Conservation (phyloP, 2,329 filamentous ascomycete genomes). For the Bipolaris sorokiniana region DNA sequence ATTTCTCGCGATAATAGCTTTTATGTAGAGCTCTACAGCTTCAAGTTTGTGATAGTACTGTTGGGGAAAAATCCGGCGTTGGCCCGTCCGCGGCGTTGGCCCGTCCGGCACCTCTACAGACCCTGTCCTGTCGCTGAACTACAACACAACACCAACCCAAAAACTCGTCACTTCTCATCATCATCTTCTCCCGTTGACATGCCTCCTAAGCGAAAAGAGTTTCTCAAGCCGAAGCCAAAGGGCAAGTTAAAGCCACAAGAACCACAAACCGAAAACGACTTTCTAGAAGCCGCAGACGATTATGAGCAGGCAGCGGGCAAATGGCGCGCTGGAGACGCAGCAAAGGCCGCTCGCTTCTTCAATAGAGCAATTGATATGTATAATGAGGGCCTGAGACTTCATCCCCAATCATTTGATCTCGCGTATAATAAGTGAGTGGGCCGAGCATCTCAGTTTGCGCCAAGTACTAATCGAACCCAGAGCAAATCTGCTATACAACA, state of each 20-base stretch:
- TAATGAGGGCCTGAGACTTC: constrained; percentile 65
- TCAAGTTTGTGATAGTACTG: too few relatives aligned
- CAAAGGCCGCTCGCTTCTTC: constrained; percentile 67
- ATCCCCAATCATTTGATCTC: constrained; percentile 69
- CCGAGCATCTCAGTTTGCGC: background rate
- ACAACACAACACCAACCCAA: constrained; percentile 3
- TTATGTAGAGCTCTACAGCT: too few relatives aligned
- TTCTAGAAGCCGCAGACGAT: constrained; percentile 69
- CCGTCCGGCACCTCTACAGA: too few relatives aligned
- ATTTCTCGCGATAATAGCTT: too few relatives aligned
- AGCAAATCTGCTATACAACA: constrained; percentile 71
- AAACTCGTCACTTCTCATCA: background rate
- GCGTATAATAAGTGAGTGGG: constrained; percentile 72
- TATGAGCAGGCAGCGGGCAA: constrained; percentile 76
- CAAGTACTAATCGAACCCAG: constrained; percentile 47
- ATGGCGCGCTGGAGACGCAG: constrained; percentile 73
- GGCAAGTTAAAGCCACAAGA: constrained; percentile 50
- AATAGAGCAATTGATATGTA: constrained; percentile 71
- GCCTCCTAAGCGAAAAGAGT: constrained; percentile 42
- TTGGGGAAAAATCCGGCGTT: too few relatives aligned
- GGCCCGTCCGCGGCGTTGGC: too few relatives aligned
- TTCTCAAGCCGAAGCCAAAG: constrained; percentile 41
- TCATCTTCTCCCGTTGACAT: constrained; percentile 14
- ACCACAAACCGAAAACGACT: constrained; percentile 70
- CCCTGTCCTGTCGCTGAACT: background rate